These are phyloP conservation scores for Fusarium subtropicale DNA, from an alignment of 2,329 filamentous ascomycete species.

Conservation along the genomic window DNA sequence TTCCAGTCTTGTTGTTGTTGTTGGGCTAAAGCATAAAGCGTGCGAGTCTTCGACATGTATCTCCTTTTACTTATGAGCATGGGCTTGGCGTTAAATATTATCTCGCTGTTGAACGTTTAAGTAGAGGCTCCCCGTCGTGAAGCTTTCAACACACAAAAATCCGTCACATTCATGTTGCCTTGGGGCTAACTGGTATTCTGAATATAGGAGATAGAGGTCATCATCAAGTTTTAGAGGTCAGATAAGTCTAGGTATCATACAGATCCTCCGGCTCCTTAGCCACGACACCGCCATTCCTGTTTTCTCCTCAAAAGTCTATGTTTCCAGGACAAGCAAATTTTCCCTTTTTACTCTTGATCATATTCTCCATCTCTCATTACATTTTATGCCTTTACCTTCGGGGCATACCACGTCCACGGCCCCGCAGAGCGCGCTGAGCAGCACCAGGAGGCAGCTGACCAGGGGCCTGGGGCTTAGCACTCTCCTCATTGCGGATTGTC, in stretches of 20 bases:
- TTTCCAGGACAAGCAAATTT: constrained; percentile 27
- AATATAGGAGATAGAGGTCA: constrained; percentile 37
- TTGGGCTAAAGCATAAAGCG: constrained; percentile 28
- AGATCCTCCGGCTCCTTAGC: constrained; percentile 49
- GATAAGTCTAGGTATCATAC: constrained; percentile 52
- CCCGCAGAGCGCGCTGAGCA: constrained; percentile 87
- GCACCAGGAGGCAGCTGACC: constrained; percentile 81
- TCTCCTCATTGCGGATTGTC: constrained; percentile 98
- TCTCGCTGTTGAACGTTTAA: not conserved
- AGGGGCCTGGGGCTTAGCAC: constrained; percentile 83
- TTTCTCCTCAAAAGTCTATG: constrained; percentile 33
- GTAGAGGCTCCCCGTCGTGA: not conserved
- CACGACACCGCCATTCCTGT: constrained; percentile 24
- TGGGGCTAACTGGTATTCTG: not conserved
- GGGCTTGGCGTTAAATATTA: constrained; percentile 8
- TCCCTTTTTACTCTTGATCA: constrained; percentile 36
- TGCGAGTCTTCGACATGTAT: constrained; percentile 22
- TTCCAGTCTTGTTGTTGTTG: not conserved
- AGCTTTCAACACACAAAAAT: not conserved
- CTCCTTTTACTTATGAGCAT: constrained; percentile 24
- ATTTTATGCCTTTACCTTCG: constrained; percentile 67
- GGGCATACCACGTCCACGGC: constrained; percentile 86
- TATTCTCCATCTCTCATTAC: constrained; percentile 39
- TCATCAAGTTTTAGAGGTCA: constrained; percentile 45
- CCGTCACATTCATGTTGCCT: not conserved